Evolutionary conservation across 73 alveolate species (phyloP).

Genomic region (Tetrahymena borealis): DNA sequence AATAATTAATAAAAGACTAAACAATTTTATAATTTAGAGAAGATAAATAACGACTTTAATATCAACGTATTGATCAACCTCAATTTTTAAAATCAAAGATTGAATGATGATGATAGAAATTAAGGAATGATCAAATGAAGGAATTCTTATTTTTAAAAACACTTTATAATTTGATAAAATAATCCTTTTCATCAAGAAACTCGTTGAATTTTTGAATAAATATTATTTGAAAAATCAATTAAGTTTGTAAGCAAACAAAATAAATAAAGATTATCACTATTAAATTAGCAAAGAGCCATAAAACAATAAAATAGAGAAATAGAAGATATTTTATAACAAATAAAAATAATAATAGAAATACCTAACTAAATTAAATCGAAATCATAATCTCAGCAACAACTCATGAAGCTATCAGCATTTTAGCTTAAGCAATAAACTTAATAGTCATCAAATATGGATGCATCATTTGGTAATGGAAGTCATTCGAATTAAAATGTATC

Average conservation of each 20-base stretch:
- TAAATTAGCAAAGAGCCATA: no score
- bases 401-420: neutral
- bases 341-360: neutral
- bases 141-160: no score
- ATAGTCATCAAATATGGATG: neutral
- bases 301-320: no score
- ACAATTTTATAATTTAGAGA: no score
- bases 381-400: no score
- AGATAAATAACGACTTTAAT: no score
- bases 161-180: neutral
- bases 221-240: neutral
- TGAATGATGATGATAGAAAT: no score
- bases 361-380: neutral
- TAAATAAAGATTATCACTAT: neutral
- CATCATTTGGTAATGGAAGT: neutral
- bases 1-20: no score
- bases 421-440: neutral
- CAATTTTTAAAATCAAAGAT: no score
- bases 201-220: neutral
- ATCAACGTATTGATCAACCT: no score
- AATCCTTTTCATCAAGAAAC: neutral
- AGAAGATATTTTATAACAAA: neutral
- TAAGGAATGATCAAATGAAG: no score
- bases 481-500: neutral
- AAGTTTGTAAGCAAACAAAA: neutral